These are phyloP conservation scores for Sclerotinia minor DNA, from an alignment of 2,329 filamentous ascomycete species.

Conservation along the genomic window DNA sequence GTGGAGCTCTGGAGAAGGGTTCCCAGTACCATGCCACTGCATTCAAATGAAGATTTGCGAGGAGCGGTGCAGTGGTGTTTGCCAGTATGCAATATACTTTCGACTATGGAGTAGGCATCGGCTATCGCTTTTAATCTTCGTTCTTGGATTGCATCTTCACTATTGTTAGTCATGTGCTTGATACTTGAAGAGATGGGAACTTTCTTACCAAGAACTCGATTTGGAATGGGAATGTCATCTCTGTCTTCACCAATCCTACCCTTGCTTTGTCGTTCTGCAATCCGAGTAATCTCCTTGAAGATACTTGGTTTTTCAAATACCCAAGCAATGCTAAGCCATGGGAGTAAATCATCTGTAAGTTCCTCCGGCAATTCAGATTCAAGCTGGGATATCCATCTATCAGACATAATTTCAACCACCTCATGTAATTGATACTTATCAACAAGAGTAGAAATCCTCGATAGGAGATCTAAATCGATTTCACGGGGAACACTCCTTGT, in stretches of 20 bases:
- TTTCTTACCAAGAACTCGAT: conserved; percentile 19
- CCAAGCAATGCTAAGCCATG: conserved; percentile 23
- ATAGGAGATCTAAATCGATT: neutral
- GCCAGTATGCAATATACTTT: conserved; percentile 3
- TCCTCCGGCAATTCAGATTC: neutral
- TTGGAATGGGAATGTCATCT: conserved; percentile 21
- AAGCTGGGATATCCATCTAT: conserved; percentile 17
- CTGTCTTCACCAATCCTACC: conserved; percentile 12
- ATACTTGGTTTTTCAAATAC: conserved; percentile 17
- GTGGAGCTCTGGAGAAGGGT: conserved; percentile 12
- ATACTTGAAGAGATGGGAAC: no score
- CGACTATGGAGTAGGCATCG: conserved; percentile 13
- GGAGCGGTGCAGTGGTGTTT: conserved; percentile 13
- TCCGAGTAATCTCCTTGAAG: conserved; percentile 10
- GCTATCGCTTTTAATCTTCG: conserved; percentile 8
- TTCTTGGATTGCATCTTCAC: conserved; percentile 20
- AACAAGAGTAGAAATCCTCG: conserved; percentile 19
- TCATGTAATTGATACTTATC: conserved; percentile 25
- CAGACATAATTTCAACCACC: conserved; percentile 19
- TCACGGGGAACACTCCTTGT: neutral
- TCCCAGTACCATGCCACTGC: conserved; percentile 15
- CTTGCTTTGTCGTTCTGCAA: conserved; percentile 19
- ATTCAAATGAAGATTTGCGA: conserved; percentile 1
- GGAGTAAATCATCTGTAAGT: neutral
- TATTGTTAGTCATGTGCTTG: neutral